Conservation (phyloP, 257 asterid genomes). For the Penstemon barbatus region DNA sequence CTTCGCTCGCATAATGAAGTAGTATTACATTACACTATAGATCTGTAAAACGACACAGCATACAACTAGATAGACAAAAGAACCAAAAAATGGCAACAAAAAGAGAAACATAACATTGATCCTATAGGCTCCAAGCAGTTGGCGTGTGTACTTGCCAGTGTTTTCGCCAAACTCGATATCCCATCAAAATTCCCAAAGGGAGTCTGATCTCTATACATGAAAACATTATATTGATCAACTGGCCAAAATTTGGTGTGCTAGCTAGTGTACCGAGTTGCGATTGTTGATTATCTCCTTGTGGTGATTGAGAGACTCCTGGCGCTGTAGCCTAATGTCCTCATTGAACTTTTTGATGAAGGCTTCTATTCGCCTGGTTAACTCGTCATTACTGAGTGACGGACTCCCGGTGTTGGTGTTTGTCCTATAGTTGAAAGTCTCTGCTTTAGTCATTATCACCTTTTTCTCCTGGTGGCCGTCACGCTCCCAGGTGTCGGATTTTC, state of each 20-base stretch:
- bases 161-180: not conserved
- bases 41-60: not conserved
- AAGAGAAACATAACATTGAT: not conserved
- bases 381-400: slow-evolving; percentile 70
- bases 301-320: slow-evolving; percentile 72
- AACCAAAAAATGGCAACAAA: not conserved
- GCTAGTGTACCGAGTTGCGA: slow-evolving; percentile 34
- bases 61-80: not conserved
- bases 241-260: not conserved
- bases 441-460: too few relatives aligned
- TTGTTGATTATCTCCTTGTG: slow-evolving; percentile 49
- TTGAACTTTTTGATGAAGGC: slow-evolving; percentile 83
- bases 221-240: not conserved
- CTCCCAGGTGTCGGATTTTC: too few relatives aligned
- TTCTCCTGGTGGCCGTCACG: too few relatives aligned
- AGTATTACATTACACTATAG: too few relatives aligned
- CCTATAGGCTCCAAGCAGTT: not conserved
- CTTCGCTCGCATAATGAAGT: too few relatives aligned
- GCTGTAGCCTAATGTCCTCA: slow-evolving; percentile 78
- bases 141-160: not conserved
- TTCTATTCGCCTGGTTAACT: slow-evolving; percentile 70
- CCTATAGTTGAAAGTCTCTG: too few relatives aligned
- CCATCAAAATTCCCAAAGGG: slow-evolving; percentile 5
- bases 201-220: slow-evolving; percentile 8
- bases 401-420: not conserved